phyloP scores from a whole-genome alignment of 1,284 basidiomycete species.

The Anthracocystis panici-leucophaei region DNA sequence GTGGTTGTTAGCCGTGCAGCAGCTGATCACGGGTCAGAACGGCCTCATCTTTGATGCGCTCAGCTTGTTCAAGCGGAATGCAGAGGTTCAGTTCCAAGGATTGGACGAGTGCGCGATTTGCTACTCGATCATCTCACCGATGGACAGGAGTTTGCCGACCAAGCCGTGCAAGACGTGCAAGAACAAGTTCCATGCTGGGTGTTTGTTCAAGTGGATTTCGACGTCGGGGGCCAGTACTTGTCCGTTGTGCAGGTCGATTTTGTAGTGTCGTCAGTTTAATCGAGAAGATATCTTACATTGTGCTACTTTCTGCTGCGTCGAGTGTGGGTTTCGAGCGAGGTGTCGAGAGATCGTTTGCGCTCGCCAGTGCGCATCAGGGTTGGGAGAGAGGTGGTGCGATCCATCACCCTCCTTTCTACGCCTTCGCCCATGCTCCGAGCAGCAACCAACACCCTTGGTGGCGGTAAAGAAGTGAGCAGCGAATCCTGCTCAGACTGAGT shows the following conservation, averaged over 20 bases:
- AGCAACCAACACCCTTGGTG: neutral
- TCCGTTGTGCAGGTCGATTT: constrained; percentile 81
- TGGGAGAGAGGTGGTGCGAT: constrained; percentile 19
- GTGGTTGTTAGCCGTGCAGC: constrained; percentile 93
- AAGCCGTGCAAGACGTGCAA: constrained; percentile 94
- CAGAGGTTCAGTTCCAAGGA: constrained; percentile 71
- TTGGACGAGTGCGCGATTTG: constrained; percentile 69
- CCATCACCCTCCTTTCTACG: neutral
- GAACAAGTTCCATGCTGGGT: constrained; percentile 84
- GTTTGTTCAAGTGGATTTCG: constrained; percentile 83
- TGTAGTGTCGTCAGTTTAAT: neutral
- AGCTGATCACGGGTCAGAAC: constrained; percentile 85
- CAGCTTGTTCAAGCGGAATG: constrained; percentile 97
- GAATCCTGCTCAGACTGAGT: constrained; percentile 35
- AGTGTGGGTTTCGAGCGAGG: neutral
- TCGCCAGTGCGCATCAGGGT: neutral
- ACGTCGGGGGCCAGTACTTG: constrained; percentile 86
- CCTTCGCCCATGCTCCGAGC: neutral
- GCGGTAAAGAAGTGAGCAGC: constrained; percentile 6
- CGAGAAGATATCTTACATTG: no score
- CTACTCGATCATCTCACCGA: constrained; percentile 88
- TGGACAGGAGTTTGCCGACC: constrained; percentile 86
- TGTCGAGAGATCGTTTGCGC: neutral
- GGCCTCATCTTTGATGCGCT: constrained; percentile 91
- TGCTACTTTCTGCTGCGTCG: constrained; percentile 5